A percentile compares a stretch with the other conserved stretches of the same genome.
These are phyloP conservation scores for Penicillium freii DNA, from an alignment of 2,329 filamentous ascomycete species.

Conservation along the genomic window DNA sequence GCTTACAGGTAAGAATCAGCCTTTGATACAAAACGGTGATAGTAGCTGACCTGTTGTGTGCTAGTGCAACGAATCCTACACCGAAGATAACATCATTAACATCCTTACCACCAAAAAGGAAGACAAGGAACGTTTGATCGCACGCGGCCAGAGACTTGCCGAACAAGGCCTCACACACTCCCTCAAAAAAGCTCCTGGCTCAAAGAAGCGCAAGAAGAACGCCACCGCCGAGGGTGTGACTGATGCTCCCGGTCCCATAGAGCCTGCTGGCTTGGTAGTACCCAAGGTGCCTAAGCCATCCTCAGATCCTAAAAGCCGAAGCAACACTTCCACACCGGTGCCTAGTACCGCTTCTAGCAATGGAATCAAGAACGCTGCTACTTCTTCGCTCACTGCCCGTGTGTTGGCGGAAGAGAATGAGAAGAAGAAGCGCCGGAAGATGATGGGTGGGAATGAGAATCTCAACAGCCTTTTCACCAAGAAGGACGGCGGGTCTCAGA, in stretches of 20 bases:
- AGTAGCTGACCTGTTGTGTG: constrained; percentile 1
- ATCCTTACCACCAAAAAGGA: constrained; percentile 70
- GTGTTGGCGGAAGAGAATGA: constrained; percentile 85
- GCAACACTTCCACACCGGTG: constrained; percentile 35
- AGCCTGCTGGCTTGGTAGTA: constrained; percentile 36
- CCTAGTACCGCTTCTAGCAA: constrained; percentile 35
- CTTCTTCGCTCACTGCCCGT: constrained; percentile 79
- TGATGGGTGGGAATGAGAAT: constrained; percentile 61
- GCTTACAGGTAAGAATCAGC: constrained; percentile 49
- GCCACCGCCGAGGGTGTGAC: constrained; percentile 40
- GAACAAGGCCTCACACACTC: constrained; percentile 76
- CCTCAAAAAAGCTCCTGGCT: constrained; percentile 71
- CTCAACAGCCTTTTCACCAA: constrained; percentile 55
- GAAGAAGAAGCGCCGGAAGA: constrained; percentile 72
- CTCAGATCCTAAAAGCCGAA: constrained; percentile 19
- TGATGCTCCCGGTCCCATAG: constrained; percentile 35
- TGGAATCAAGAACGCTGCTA: constrained; percentile 83
- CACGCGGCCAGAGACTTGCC: constrained; percentile 66
- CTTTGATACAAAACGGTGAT: neutral
- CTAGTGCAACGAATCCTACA: constrained; percentile 73
- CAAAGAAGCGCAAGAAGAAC: constrained; percentile 74
- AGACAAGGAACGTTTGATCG: constrained; percentile 67
- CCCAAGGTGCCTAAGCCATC: constrained; percentile 25
- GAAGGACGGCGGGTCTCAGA: constrained; percentile 43
- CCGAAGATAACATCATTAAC: constrained; percentile 72